Conservation (phyloP, 2,329 filamentous ascomycete species). For the Chrysoporthe austroafricana region DNA sequence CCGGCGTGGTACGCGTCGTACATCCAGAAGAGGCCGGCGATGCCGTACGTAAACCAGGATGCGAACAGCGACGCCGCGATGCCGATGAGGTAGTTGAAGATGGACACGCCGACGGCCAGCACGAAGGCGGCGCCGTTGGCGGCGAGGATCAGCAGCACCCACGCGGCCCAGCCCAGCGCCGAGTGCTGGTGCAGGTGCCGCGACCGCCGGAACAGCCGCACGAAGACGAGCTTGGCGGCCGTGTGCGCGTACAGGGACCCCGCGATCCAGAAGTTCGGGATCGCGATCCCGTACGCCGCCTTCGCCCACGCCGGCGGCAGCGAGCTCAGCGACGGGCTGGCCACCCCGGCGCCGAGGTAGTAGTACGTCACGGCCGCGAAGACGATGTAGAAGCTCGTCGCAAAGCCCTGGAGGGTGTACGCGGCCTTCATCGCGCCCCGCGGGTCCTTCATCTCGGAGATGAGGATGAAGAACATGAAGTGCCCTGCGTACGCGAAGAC, state of each 20-base stretch:
- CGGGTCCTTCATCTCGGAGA: constrained; percentile 56
- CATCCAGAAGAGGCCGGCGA: constrained; percentile 57
- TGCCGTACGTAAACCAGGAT: constrained; percentile 57
- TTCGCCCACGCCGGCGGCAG: constrained; percentile 51
- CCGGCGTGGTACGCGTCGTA: constrained; percentile 51
- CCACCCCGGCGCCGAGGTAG: constrained; percentile 51
- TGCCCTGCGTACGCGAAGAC: constrained; percentile 58
- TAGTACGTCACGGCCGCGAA: constrained; percentile 56
- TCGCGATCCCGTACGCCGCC: constrained; percentile 53
- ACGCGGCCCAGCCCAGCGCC: constrained; percentile 49
- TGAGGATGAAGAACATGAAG: constrained; percentile 58
- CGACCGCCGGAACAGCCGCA: constrained; percentile 50
- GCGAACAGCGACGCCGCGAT: constrained; percentile 55
- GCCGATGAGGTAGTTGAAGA: constrained; percentile 58
- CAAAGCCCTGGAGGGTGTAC: constrained; percentile 52
- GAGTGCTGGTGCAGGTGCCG: constrained; percentile 53
- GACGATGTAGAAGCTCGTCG: constrained; percentile 54
- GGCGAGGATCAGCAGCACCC: constrained; percentile 50
- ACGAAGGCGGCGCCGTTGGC: constrained; percentile 50
- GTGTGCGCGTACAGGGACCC: constrained; percentile 55
- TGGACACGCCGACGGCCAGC: constrained; percentile 52
- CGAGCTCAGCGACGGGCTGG: constrained; percentile 52
- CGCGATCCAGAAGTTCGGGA: constrained; percentile 55
- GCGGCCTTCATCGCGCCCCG: constrained; percentile 56
- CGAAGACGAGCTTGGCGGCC: constrained; percentile 55